A percentile compares a stretch with the other conserved stretches of the same genome.
These are phyloP conservation scores for Kwoniella europaea DNA, from an alignment of 768 basidiomycete genomes.

Conservation along the genomic window DNA sequence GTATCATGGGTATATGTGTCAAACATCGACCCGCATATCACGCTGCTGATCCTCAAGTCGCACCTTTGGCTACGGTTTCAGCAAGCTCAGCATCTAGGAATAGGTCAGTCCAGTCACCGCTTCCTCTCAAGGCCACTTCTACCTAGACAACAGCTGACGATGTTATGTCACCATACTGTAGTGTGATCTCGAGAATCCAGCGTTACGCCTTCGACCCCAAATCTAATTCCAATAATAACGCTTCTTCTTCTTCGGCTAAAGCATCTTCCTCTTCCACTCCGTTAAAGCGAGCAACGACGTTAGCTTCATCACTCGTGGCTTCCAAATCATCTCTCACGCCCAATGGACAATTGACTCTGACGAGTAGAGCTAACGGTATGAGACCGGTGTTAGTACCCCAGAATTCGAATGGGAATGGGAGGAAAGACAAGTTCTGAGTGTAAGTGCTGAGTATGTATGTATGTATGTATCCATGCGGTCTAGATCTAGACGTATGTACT, in stretches of 20 bases:
- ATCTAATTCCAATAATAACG: neutral
- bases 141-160: neutral
- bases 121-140: too few species aligned
- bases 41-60: conserved; percentile 9
- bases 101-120: neutral
- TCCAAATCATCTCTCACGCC: neutral
- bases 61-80: conserved; percentile 18
- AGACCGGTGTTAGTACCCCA: conserved; percentile 8
- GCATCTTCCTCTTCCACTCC: conserved; percentile 2
- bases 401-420: conserved; percentile 12
- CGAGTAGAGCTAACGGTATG: conserved; percentile 7
- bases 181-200: conserved; percentile 5
- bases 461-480: neutral
- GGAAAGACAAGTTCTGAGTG: conserved; percentile 1
- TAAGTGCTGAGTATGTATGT: neutral
- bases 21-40: conserved; percentile 26
- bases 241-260: conserved; percentile 2
- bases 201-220: conserved; percentile 17
- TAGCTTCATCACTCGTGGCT: conserved; percentile 5
- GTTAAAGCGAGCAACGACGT: conserved; percentile 6
- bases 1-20: conserved; percentile 23
- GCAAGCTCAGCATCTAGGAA: conserved; percentile 8
- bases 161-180: neutral
- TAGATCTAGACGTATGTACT: conserved; percentile 4
- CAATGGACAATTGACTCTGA: conserved; percentile 11